phyloP scores from a whole-genome alignment of 2,329 filamentous ascomycete genomes.

The Tetracladium maxilliforme region DNA sequence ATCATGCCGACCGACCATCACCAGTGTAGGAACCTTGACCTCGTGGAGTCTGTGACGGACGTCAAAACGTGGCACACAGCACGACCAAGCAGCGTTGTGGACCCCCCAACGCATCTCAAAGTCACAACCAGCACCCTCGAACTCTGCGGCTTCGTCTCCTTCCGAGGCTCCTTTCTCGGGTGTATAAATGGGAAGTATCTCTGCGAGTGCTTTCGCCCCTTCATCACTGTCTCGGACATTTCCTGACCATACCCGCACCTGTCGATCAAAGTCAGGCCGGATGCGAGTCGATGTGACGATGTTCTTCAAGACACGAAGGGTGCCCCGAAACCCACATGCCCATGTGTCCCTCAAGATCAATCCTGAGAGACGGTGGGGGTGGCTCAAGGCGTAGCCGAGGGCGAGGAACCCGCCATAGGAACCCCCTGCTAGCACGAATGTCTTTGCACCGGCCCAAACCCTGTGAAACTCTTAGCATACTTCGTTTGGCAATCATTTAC shows the following conservation, averaged over 20 bases:
- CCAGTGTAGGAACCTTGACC: no score
- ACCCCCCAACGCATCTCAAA: no score
- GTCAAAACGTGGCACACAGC: slow-evolving; percentile 2
- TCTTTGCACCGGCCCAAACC: slow-evolving; percentile 2
- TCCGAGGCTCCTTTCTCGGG: no score
- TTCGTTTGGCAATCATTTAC: background rate
- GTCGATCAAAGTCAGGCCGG: slow-evolving; percentile 1
- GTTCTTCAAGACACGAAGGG: no score
- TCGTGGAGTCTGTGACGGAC: slow-evolving; percentile 1
- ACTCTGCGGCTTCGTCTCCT: no score
- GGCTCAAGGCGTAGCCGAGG: slow-evolving; percentile 2
- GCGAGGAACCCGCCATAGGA: slow-evolving; percentile 2
- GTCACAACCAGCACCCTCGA: background rate
- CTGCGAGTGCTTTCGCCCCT: slow-evolving; percentile 1
- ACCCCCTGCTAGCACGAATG: slow-evolving; percentile 1
- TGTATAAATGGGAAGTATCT: slow-evolving; percentile 2
- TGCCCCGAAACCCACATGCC: no score
- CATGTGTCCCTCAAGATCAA: no score
- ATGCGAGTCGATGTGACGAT: slow-evolving; percentile 1
- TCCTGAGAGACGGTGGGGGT: slow-evolving; percentile 1
- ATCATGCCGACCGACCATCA: slow-evolving; percentile 3
- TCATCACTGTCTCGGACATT: slow-evolving; percentile 2
- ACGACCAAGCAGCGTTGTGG: slow-evolving; percentile 2
- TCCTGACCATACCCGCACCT: slow-evolving; percentile 2
- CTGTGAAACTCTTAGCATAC: slow-evolving; percentile 1